Base-by-base conservation (phyloP, 2,329 filamentous ascomycete genomes). In the Aspergillus sojae region DNA sequence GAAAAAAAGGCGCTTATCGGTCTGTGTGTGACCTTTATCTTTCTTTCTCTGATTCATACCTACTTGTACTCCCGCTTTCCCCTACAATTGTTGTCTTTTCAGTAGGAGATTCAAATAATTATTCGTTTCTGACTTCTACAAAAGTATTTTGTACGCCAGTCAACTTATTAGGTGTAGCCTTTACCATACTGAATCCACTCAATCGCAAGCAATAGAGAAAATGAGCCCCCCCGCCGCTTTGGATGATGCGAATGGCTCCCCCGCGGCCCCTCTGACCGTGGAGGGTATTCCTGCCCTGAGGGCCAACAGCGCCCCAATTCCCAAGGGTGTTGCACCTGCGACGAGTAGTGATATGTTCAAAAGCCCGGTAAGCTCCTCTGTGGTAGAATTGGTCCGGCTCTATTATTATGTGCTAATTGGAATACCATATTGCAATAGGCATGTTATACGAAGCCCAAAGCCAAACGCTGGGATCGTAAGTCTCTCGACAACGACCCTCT, bases 281-380 rank as follows among this genome's bases (percentile, higher is more conserved):
- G 85, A 89, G 69, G 87, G 87, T 65, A 88, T 96, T 62, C 78
- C 85, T 60, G 87, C 86, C 45, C 84, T 90, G 69, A 86, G 94
- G 56, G 85, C 85, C 65, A 91, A 90, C n/a, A 69, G 66, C 57
- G 90, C 90, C 3, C 88, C 87, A 71, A 82, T 95, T 45, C 83
- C 91, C 66, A 91, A 89, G 21, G 91, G 91, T 43, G 86, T 92
- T 54, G 94, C 94, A 36, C 91, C 93, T 11, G 85, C 86, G 57
- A 89, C 91, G 2, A 89, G 90, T 77, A 92, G 91, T 77, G 90
- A 94, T 71, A 88, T 91, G 82, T 97, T 96, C 80, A 95, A 95
- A 79, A 88, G 88, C 58, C 84, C 87, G 60, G 89, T 91, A 78
- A 71, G 86, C 74, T 36, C 23, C 5, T 50, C 32, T 30, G 50